Evolutionary conservation across 2,329 filamentous ascomycete species (phyloP), one percentile per base, ranked within the genome.

Genomic region (Talaromyces albobiverticillius): DNA sequence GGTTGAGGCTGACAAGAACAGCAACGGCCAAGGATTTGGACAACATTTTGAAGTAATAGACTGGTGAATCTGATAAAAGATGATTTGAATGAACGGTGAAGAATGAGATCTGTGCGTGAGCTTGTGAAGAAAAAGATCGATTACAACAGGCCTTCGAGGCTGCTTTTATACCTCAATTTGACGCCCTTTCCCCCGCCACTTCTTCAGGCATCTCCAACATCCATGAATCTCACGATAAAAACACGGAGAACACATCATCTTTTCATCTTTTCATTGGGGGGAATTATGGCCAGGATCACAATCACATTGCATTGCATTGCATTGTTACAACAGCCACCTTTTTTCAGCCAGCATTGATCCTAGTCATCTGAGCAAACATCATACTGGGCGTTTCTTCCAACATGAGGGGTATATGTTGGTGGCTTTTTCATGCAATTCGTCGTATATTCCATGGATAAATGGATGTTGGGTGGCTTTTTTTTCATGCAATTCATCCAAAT

Each of bases 141-240:
- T 16, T 41, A 10, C 25, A 32, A n/a, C 43, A 40, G 31, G 34
- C 20, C 4, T 29, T 42, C n/a, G 31, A 16, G 38, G 3, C 23
- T 32, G 23, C 41, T 31, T 53, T 53, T 53, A 53, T 53, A 53
- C 34, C 23, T 41, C 23, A 47, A 31, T n/a, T 29, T 18, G n/a
- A 11, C 13, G 31, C 31, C 3, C n/a, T 40, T n/a, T 29, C 20
- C 38, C 29, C 51, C 31, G 14, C 31, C 36, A 49, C 22, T 20
- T 49, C 8, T 29, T 5, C 26, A 11, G 2, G n/a, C 16, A 38
- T 38, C 7, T 26, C 23, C 14, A 5, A 6, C 23, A 22, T n/a
- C 36, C 22, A 26, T 7, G 32, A 3, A 26, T 13, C 16, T 8
- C 2, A 29, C 0, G 4, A 13, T 7, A 26, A 26, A 26, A 49